Percentiles rank a stretch among this genome's conserved stretches.
Conservation (phyloP, 306 rosid species). For the Prinsepia uniflora region DNA sequence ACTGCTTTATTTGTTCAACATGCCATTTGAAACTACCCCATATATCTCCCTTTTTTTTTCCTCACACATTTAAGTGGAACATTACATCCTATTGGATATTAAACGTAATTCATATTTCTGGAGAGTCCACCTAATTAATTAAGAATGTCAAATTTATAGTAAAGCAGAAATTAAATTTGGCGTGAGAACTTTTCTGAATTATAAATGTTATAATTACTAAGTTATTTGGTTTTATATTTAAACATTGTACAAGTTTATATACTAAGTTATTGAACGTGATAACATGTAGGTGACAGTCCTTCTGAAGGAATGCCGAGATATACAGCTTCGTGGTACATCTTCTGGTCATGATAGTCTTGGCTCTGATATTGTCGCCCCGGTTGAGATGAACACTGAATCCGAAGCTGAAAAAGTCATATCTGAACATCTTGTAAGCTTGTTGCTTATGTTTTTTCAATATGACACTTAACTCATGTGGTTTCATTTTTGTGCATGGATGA, state of each 20-base stretch:
- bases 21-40: background rate
- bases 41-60: background rate
- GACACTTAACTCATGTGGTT: background rate
- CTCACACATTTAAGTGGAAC: background rate
- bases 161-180: too few relatives aligned
- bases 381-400: constrained; percentile 37
- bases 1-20: background rate
- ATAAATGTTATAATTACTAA: too few relatives aligned
- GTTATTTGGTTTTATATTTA: too few relatives aligned
- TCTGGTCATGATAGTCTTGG: constrained; percentile 38
- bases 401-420: constrained; percentile 73
- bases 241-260: too few relatives aligned
- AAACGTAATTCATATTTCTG: background rate
- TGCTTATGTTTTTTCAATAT: background rate
- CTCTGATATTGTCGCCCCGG: constrained; percentile 22
- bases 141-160: too few relatives aligned
- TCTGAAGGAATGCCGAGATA: constrained; percentile 89
- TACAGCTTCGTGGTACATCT: constrained; percentile 84
- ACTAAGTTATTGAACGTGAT: background rate
- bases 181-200: too few relatives aligned
- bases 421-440: constrained; percentile 69
- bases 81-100: background rate
- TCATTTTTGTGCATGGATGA: too few relatives aligned
- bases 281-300: constrained; percentile 73
- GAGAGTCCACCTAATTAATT: background rate